phyloP scores from a whole-genome alignment of 352 stramenopile genomes.

The Phytophthora chlamydospora region DNA sequence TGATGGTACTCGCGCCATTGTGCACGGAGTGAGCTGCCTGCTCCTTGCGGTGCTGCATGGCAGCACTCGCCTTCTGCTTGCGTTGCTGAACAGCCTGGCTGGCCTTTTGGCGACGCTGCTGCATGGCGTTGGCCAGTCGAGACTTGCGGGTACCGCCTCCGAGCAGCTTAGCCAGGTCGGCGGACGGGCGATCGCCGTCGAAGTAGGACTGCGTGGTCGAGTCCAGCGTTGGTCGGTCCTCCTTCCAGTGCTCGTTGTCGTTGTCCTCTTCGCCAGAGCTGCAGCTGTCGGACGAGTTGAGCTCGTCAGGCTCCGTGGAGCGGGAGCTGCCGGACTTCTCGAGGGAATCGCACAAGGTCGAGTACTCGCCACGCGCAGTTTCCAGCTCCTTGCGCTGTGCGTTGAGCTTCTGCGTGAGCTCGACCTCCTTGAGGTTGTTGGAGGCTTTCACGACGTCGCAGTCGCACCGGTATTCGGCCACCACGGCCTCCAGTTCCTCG shows the following conservation, averaged over 20 bases:
- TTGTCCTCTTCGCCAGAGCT: slow-evolving; percentile 41
- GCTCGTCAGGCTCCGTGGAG: slow-evolving; percentile 52
- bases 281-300: slow-evolving; percentile 44
- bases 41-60: slow-evolving; percentile 36
- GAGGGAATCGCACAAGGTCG: slow-evolving; percentile 50
- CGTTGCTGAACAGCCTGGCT: slow-evolving; percentile 38
- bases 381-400: slow-evolving; percentile 57
- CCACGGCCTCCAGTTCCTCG: slow-evolving; percentile 59
- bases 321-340: slow-evolving; percentile 56
- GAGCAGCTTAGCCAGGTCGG: slow-evolving; percentile 52
- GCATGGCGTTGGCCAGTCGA: slow-evolving; percentile 37
- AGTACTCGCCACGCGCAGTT: slow-evolving; percentile 46
- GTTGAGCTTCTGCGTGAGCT: slow-evolving; percentile 65
- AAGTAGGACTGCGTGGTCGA: slow-evolving; percentile 41
- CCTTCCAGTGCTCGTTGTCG: slow-evolving; percentile 28
- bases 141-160: slow-evolving; percentile 32
- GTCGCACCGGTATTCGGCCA: slow-evolving; percentile 63
- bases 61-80: slow-evolving; percentile 31
- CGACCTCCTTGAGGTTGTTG: slow-evolving; percentile 57
- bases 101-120: slow-evolving; percentile 42
- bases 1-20: slow-evolving; percentile 23
- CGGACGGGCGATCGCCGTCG: slow-evolving; percentile 49
- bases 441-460: slow-evolving; percentile 63
- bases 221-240: slow-evolving; percentile 40
- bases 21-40: slow-evolving; percentile 19